Evolutionary conservation across 495 filamentous ascomycete genomes (phyloP).

Genomic region (Trichoderma gamsii): DNA sequence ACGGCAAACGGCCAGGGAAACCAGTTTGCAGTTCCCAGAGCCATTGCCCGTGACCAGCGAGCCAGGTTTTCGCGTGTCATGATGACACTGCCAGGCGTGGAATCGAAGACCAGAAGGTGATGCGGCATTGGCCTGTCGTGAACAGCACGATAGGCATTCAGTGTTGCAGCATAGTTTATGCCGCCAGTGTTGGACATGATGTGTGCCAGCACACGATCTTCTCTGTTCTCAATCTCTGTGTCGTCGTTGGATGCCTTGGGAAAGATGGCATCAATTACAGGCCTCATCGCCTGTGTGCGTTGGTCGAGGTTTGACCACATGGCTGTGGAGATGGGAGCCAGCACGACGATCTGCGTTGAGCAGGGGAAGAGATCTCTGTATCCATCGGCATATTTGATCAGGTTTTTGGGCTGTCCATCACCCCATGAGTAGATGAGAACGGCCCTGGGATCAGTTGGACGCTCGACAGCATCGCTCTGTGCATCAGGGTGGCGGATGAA

Average conservation of each 20-base stretch:
- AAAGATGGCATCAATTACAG: constrained; percentile 43
- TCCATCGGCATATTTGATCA: constrained; percentile 50
- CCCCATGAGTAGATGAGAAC: constrained; percentile 51
- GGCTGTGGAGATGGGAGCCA: constrained; percentile 43
- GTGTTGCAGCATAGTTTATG: constrained; percentile 42
- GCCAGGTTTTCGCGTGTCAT: constrained; percentile 39
- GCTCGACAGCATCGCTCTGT: constrained; percentile 11
- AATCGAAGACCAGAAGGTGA: constrained; percentile 43
- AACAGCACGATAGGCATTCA: constrained; percentile 38
- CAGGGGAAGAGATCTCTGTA: constrained; percentile 45
- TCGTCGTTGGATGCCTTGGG: constrained; percentile 22
- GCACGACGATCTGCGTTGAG: constrained; percentile 41
- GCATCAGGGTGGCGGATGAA: constrained; percentile 25
- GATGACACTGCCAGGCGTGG: constrained; percentile 45
- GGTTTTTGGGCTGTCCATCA: constrained; percentile 45
- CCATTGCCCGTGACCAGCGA: constrained; percentile 48
- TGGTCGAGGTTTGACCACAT: constrained; percentile 36
- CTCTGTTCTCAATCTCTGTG: constrained; percentile 20
- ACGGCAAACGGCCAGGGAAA: constrained; percentile 41
- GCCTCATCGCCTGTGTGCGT: constrained; percentile 42
- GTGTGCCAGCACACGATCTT: constrained; percentile 39
- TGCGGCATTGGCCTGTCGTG: constrained; percentile 40
- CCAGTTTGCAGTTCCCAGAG: constrained; percentile 37
- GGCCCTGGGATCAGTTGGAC: constrained; percentile 31
- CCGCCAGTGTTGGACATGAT: constrained; percentile 50